Base-by-base conservation (phyloP, 495 filamentous ascomycete genomes). In the Margaritispora aquatica region DNA sequence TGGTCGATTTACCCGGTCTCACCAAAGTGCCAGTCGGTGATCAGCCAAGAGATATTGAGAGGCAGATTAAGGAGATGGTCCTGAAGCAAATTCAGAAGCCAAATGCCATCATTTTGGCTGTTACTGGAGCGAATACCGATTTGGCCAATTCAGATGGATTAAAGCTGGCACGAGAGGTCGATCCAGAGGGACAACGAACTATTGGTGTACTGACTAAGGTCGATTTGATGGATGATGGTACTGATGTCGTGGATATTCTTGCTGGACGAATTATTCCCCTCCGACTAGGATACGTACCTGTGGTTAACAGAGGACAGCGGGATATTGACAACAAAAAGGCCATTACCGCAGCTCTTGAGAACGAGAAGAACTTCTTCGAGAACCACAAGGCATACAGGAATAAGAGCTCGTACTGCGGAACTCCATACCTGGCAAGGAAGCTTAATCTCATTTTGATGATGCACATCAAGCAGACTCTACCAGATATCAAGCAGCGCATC, bases 401-500 rank as follows among this genome's bases (percentile, higher is more conserved):
- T 72, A 99, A 99, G 84, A 88, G 89, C 66, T 88, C 93, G 17
- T 99, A 99, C 78, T 99, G 94, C 73, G 94, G 94, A 68, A 99
- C 94, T 2, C 94, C 94, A 7, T 99, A 97, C 66, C 79, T 99
- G 27, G 94, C 94, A 5, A 84, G 94, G 50, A 99, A 99, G 74
- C 80, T 99, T 57, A 99, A 99, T 72, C 79, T 98, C 72, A 97
- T 99, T 73, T 83, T 99, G 59, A 97, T 97, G 94, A 99, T 97
- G 94, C 94, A 99, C 78, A 99, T 99, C 78, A 99, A 99, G 74
- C 94, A 99, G 77, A 99, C 94, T 7, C 82, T 99, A 11, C 94
- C 94, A 24, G 94, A 99, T 70, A 99, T 99, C 78, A 99, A 97
- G 73, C 88, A 86, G 19, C 88, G 95, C 60, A 99, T 99, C 68